These are phyloP conservation scores for Tylopilus sp. DNA, from an alignment of 1,284 basidiomycete genomes.

Conservation along the genomic window DNA sequence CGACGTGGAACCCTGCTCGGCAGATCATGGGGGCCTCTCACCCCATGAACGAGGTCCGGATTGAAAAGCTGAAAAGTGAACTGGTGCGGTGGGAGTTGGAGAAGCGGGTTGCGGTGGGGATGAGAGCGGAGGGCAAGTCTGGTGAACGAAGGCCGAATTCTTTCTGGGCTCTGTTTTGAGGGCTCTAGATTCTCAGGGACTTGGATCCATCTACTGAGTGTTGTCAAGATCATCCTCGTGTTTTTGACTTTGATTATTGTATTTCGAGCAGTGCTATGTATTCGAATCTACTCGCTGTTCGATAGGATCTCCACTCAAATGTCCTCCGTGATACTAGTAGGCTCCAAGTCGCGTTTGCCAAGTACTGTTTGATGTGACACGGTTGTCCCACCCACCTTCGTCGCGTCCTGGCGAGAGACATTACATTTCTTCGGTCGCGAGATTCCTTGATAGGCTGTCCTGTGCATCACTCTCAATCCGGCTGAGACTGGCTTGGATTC, in stretches of 20 bases:
- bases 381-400: too few relatives aligned
- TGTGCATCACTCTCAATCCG: too few relatives aligned
- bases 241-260: constrained; percentile 5
- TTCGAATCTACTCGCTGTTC: neutral
- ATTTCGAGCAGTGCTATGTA: constrained; percentile 4
- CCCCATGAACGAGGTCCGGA: constrained; percentile 64
- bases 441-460: too few relatives aligned
- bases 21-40: constrained; percentile 57
- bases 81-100: constrained; percentile 65
- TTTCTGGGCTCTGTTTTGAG: constrained; percentile 27
- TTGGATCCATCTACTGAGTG: constrained; percentile 6
- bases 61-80: constrained; percentile 61
- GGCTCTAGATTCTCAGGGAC: constrained; percentile 5
- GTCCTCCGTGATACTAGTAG: neutral
- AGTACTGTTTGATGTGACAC: too few relatives aligned
- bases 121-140: constrained; percentile 32
- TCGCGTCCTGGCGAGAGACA: too few relatives aligned
- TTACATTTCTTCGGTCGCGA: too few relatives aligned
- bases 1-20: constrained; percentile 28
- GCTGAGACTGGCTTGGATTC: too few relatives aligned
- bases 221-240: neutral
- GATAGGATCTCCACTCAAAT: neutral
- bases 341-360: too few relatives aligned
- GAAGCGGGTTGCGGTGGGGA: constrained; percentile 42
- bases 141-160: constrained; percentile 21